A percentile compares a stretch with the other conserved stretches of the same genome.
These are phyloP conservation scores for Lolium perenne DNA, from an alignment of 176 grass and related monocot species.

Conservation along the genomic window DNA sequence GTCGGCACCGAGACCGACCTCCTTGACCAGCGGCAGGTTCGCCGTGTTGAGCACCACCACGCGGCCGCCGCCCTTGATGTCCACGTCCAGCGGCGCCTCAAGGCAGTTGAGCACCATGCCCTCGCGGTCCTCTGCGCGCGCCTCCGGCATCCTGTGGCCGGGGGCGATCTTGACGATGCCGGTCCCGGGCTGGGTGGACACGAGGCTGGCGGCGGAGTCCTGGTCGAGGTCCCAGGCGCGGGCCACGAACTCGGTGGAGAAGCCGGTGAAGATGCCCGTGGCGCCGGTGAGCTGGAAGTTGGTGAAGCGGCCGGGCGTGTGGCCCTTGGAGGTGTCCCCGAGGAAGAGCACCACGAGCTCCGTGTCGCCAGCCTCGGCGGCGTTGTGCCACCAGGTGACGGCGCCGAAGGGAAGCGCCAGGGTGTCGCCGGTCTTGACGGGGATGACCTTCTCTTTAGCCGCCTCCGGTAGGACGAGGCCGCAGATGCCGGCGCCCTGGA, in stretches of 20 bases:
- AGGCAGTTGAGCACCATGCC: conserved; percentile 34
- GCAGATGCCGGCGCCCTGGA: too few species aligned
- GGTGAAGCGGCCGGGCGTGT: conserved; percentile 24
- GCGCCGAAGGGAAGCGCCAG: conserved; percentile 67
- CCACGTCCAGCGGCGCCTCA: not conserved
- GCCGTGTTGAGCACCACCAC: too few species aligned
- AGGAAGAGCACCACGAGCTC: conserved; percentile 70
- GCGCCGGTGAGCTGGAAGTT: conserved; percentile 55
- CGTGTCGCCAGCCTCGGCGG: not conserved
- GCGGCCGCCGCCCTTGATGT: not conserved
- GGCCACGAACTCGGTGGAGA: not conserved
- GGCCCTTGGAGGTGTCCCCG: conserved; percentile 74
- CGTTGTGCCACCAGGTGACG: conserved; percentile 80
- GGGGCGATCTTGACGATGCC: conserved; percentile 27
- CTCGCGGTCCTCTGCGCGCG: conserved; percentile 33
- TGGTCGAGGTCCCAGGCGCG: too few species aligned
- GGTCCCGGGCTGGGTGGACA: too few species aligned
- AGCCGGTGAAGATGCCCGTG: conserved; percentile 60
- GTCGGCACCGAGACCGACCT: conserved; percentile 69
- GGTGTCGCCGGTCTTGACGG: too few species aligned
- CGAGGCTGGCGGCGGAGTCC: too few species aligned
- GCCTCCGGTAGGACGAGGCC: too few species aligned
- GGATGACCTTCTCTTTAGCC: too few species aligned
- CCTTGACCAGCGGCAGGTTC: not conserved
- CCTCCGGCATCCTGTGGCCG: conserved; percentile 52